Evolutionary conservation across 768 basidiomycete genomes (phyloP).

Genomic region (Hemileccinum impolitum): DNA sequence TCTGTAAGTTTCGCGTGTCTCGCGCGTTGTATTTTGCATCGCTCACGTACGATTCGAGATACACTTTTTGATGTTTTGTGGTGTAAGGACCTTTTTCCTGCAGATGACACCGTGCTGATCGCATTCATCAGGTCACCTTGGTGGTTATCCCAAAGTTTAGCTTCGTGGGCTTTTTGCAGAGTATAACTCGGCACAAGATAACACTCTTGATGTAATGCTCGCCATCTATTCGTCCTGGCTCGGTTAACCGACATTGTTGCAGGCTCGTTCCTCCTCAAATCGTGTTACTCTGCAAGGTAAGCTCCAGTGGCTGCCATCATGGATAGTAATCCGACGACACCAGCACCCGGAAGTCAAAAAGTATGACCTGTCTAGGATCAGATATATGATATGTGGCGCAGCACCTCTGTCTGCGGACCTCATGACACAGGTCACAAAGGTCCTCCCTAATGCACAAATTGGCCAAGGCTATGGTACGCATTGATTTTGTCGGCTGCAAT

Average conservation of each 20-base stretch:
- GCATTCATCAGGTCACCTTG: conserved; percentile 42
- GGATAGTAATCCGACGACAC: neutral
- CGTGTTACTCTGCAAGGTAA: conserved; percentile 63
- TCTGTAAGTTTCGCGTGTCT: conserved; percentile 36
- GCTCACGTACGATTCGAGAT: conserved; percentile 33
- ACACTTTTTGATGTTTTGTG: conserved; percentile 51
- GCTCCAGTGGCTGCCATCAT: neutral
- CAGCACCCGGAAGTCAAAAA: conserved; percentile 52
- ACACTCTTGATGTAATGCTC: conserved; percentile 49
- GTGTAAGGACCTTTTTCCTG: conserved; percentile 34
- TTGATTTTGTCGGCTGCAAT: neutral
- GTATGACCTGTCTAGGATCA: conserved; percentile 50
- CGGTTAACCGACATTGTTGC: neutral
- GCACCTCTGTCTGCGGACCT: conserved; percentile 62
- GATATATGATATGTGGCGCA: conserved; percentile 55
- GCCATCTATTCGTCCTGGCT: neutral
- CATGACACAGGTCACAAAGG: conserved; percentile 38
- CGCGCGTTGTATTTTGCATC: neutral
- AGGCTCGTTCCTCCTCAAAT: conserved; percentile 67
- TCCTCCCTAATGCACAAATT: conserved; percentile 57
- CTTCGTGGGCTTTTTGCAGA: conserved; percentile 57
- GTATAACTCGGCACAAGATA: conserved; percentile 56
- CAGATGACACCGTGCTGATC: conserved; percentile 1
- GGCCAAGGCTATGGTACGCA: conserved; percentile 61
- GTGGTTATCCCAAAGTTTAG: conserved; percentile 64